Evolutionary conservation across 257 asterid genomes (phyloP).

Genomic region (Echium plantagineum): DNA sequence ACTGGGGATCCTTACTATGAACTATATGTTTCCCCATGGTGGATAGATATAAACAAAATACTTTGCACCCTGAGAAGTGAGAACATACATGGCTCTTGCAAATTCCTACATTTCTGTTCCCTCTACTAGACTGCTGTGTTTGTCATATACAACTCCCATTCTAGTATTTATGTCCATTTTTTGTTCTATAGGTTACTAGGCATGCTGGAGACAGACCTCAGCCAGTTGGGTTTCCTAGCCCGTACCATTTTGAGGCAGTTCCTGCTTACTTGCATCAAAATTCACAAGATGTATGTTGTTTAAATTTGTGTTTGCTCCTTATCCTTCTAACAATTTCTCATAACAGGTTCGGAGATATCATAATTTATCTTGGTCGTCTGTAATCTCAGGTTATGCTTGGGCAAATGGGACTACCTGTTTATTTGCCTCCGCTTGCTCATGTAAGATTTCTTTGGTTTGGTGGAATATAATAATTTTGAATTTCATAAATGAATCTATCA

Average conservation of each 20-base stretch:
- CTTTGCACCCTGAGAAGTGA: too few species aligned
- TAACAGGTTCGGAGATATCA: background rate
- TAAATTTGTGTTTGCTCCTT: background rate
- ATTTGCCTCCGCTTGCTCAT: constrained; percentile 55
- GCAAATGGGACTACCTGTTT: constrained; percentile 50
- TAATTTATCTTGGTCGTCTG: background rate
- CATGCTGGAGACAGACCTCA: constrained; percentile 45
- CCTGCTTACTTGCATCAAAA: constrained; percentile 43
- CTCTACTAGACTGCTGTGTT: background rate
- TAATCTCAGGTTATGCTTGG: constrained; percentile 53
- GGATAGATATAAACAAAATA: too few species aligned
- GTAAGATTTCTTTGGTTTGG: constrained; percentile 30
- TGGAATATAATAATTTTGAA: background rate
- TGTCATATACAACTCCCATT: background rate
- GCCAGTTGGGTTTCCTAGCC: constrained; percentile 49
- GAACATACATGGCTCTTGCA: too few species aligned
- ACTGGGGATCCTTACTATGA: too few species aligned
- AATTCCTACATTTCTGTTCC: too few species aligned
- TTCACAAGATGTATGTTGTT: constrained; percentile 48
- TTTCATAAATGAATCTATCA: background rate
- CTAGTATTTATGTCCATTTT: constrained; percentile 8
- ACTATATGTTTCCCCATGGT: too few species aligned
- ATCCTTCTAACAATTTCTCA: background rate
- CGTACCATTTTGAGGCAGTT: constrained; percentile 42
- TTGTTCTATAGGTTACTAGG: constrained; percentile 42